Base-by-base conservation (phyloP, 2,329 filamentous ascomycete species). In the Diplodia intermedia region DNA sequence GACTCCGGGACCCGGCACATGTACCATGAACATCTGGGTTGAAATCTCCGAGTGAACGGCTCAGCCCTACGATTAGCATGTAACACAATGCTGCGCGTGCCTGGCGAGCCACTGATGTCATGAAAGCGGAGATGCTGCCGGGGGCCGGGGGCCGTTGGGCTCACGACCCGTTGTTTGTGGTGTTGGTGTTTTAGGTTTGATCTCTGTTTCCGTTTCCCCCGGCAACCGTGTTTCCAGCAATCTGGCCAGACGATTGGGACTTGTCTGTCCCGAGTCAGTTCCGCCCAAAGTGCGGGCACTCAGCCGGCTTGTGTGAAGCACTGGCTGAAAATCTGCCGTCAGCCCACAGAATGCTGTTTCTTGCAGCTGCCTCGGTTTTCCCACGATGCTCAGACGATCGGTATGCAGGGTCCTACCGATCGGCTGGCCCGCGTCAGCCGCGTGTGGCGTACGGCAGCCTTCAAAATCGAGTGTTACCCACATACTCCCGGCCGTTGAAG, bases 51-150 rank as follows among this genome's bases (percentile, higher is more conserved):
- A 52, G 11, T 11, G 29, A 23, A 5, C 29, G 43, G 47, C 47
- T 52, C 47, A 52, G 60, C 60, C 60, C 60, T 63, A 49, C 47
- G 26, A 14, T 9, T 36, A 47, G 55, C 31, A 49, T 18, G 57
- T 33, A 31, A 31, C 20, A 23, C 11, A 9, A 40, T 20, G 18
- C 38, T 23, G 6, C 23, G 8, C 18, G 38, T 20, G 29, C n/a
- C 14, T 15, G 23, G 9, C 7, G 60, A 36, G 43, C 43, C 43
- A 9, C 43, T 63, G 60, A 63, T 63, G 60, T 63, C 60, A 63
- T 38, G 15, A 8, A 12, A 18, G 43, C 33, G 43, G 40, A 29
- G 40, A 50, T 23, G 20, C 20, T 8, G 57, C 60, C 43, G 31
- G 47, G 43, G 26, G 29, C 43, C 38, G 43, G 36, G 15, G n/a